Conservation (phyloP, 2,329 filamentous ascomycete species). For the Cadophora sp. region DNA sequence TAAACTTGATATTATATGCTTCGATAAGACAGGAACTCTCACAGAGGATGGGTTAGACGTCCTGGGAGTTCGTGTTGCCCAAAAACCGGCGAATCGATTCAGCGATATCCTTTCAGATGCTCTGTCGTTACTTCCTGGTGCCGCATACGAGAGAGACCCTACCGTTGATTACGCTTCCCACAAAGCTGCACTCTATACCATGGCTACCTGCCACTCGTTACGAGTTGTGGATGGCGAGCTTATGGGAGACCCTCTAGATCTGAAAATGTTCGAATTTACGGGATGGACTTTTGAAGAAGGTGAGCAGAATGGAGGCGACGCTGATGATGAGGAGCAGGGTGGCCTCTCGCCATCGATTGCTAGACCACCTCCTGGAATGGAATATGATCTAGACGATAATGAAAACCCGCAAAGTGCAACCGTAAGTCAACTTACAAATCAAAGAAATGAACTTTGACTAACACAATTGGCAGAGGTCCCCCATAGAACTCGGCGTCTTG, state of each 20-base stretch:
- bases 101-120: constrained; percentile 76
- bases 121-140: constrained; percentile 59
- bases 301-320: constrained; percentile 67
- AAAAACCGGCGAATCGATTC: constrained; percentile 67
- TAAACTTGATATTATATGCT: constrained; percentile 95
- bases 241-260: constrained; percentile 89
- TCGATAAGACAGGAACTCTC: constrained; percentile 98
- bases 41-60: constrained; percentile 97
- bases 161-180: constrained; percentile 64
- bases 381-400: constrained; percentile 61
- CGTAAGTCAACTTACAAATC: constrained; percentile 31
- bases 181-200: constrained; percentile 83
- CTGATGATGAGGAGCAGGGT: constrained; percentile 75
- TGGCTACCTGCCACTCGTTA: constrained; percentile 96
- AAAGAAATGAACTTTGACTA: constrained; percentile 5
- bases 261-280: constrained; percentile 99
- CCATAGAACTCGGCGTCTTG: constrained; percentile 87
- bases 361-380: constrained; percentile 71
- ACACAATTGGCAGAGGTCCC: constrained; percentile 47
- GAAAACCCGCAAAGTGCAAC: constrained; percentile 43
- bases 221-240: constrained; percentile 86
- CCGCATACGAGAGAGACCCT: constrained; percentile 62
- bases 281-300: constrained; percentile 93
- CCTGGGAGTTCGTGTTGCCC: constrained; percentile 82
- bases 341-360: constrained; percentile 88